Evolutionary conservation across 257 asterid genomes (phyloP).

Genomic region (Hygrophila difformis): DNA sequence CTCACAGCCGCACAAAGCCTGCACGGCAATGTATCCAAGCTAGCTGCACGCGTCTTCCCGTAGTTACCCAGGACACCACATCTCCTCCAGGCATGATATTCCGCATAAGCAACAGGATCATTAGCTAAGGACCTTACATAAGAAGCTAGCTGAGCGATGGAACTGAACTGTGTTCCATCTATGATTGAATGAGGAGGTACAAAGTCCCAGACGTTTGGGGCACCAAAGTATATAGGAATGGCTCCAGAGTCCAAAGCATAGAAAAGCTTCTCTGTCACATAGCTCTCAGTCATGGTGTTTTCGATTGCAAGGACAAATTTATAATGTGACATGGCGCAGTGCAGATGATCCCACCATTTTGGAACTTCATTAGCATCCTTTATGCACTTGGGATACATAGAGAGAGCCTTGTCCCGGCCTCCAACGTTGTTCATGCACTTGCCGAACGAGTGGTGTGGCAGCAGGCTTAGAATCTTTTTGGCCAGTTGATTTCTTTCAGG

Average conservation of each 20-base stretch:
- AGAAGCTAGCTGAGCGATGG: slow-evolving; percentile 67
- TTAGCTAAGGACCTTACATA: slow-evolving; percentile 61
- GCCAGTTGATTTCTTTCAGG: slow-evolving; percentile 78
- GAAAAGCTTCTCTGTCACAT: slow-evolving; percentile 88
- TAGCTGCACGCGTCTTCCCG: slow-evolving; percentile 56
- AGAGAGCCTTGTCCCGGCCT: slow-evolving; percentile 67
- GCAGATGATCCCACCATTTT: slow-evolving; percentile 95
- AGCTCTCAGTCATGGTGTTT: too few species aligned
- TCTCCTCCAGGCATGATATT: slow-evolving; percentile 97
- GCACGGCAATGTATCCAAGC: slow-evolving; percentile 84
- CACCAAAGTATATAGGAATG: slow-evolving; percentile 93
- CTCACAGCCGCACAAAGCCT: slow-evolving; percentile 86
- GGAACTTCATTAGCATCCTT: slow-evolving; percentile 56
- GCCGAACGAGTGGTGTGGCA: slow-evolving; percentile 85
- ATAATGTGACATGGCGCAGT: slow-evolving; percentile 95
- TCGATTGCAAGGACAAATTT: slow-evolving; percentile 79
- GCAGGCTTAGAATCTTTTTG: slow-evolving; percentile 46
- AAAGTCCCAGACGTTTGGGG: slow-evolving; percentile 85
- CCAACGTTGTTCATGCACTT: slow-evolving; percentile 96
- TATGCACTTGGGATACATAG: slow-evolving; percentile 62
- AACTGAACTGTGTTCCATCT: slow-evolving; percentile 69
- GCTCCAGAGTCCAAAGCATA: slow-evolving; percentile 93
- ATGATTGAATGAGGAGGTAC: slow-evolving; percentile 92
- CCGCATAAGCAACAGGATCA: slow-evolving; percentile 83
- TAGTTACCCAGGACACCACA: slow-evolving; percentile 85